phyloP scores from a whole-genome alignment of 1,284 basidiomycete genomes.

The Trichosporon sp. region DNA sequence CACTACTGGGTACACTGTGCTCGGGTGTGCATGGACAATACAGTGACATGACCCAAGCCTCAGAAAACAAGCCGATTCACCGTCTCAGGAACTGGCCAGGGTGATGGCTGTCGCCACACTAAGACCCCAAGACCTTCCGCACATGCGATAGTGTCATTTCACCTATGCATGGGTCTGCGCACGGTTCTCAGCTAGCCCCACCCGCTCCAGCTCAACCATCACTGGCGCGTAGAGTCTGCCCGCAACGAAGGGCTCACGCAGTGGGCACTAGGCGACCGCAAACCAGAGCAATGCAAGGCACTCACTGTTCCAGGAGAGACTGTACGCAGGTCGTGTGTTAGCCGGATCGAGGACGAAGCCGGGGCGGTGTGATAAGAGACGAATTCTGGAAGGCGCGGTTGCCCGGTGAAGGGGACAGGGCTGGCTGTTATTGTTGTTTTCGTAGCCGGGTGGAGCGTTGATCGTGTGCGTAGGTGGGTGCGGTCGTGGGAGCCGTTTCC shows the following conservation, averaged over 20 bases:
- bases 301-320: background rate
- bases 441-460: background rate
- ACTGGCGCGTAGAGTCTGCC: background rate
- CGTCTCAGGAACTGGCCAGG: background rate
- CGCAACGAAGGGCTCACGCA: background rate
- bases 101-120: constrained; percentile 9
- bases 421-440: background rate
- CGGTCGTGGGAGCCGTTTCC: constrained; percentile 4
- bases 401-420: background rate
- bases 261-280: background rate
- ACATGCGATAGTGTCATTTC: background rate
- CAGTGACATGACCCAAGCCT: constrained; percentile 1
- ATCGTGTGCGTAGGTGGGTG: background rate
- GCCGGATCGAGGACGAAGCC: background rate
- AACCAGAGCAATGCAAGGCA: background rate
- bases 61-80: background rate
- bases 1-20: background rate
- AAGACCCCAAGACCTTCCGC: constrained; percentile 2
- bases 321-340: background rate
- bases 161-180: constrained; percentile 7
- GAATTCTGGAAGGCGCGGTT: too few species aligned
- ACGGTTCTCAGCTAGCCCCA: background rate
- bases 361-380: background rate
- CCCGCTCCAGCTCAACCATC: background rate
- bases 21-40: constrained; percentile 1